Evolutionary conservation across 257 asterid species (phyloP), one percentile per base, ranked within the genome.

Genomic region (Solanum habrochaites): DNA sequence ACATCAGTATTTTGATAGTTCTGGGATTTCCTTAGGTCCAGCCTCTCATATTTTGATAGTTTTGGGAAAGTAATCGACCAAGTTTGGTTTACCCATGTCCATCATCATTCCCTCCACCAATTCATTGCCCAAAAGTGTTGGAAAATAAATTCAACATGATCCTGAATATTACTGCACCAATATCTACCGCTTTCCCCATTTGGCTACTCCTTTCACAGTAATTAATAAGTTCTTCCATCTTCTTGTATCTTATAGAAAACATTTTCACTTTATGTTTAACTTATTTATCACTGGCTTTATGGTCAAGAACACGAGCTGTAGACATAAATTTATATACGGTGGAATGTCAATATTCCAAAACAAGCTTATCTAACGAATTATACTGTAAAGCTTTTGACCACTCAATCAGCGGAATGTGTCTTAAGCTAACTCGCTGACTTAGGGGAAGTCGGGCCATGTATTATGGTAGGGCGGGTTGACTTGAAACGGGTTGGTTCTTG

Each of bases 131-230:
- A 95, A 83, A 87, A 2, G 94, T 88, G 18, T 91, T 87, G 1
- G 97, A 92, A 72, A 95, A 69, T 73, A 92, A 71, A 86, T 93
- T 93, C 86, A 95, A 88, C 21, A 87, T 31, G 11, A 88, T 86
- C 80, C 87, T 86, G 37, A 90, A 86, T 7, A 88, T 85, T 13
- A 90, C 92, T 27, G 82, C 42, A 8, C 92, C 88, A 12, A 88
- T 29, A 43, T 88, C 88, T 10, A 90, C 88, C 0, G 89, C 92
- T 81, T 82, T 92, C 1, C 97, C 95, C 6, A 80, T 43, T 27
- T 88, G 86, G 43, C 90, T 35, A 88, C 90, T 89, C 21, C 85
- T 85, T 3, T 21, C 11, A 73, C 95, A 90, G 25, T 89, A 89
- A 1, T 86, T 91, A 0, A 86, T 5, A 21, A 93, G 89, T 73